Evolutionary conservation across 495 filamentous ascomycete species (phyloP).

Genomic region (Aspergillus incahuasiensis): DNA sequence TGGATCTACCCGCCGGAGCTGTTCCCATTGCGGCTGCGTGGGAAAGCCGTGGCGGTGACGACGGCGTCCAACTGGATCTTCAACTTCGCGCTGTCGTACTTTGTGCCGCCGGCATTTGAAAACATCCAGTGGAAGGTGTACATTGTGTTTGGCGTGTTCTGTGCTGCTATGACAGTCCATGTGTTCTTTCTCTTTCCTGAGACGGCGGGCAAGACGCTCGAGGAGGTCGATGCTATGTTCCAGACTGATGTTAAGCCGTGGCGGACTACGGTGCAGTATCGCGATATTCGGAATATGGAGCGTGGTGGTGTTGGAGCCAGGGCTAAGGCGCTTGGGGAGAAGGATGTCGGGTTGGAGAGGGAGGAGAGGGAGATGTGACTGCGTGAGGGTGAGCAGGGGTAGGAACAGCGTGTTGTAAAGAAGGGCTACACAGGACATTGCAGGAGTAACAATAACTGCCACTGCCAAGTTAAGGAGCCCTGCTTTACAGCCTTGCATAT

Average conservation of each 20-base stretch:
- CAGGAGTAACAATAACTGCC: too few relatives aligned
- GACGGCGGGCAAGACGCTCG: slow-evolving; percentile 74
- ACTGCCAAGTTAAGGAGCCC: too few relatives aligned
- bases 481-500: too few relatives aligned
- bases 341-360: neutral
- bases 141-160: slow-evolving; percentile 72
- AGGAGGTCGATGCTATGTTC: slow-evolving; percentile 72
- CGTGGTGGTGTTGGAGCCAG: neutral
- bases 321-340: neutral
- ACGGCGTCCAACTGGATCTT: slow-evolving; percentile 73
- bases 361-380: neutral
- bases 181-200: slow-evolving; percentile 80
- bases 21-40: slow-evolving; percentile 58
- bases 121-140: slow-evolving; percentile 71
- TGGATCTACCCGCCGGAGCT: slow-evolving; percentile 67
- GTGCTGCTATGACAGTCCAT: slow-evolving; percentile 62
- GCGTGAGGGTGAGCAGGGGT: too few relatives aligned
- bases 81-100: slow-evolving; percentile 74
- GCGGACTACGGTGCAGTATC: slow-evolving; percentile 9
- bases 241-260: slow-evolving; percentile 26
- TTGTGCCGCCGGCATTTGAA: slow-evolving; percentile 64
- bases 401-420: too few relatives aligned
- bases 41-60: slow-evolving; percentile 60
- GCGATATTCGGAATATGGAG: neutral
- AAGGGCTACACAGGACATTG: too few relatives aligned